Evolutionary conservation across 495 filamentous ascomycete species (phyloP).

Genomic region (Aspergillus bridgeri): DNA sequence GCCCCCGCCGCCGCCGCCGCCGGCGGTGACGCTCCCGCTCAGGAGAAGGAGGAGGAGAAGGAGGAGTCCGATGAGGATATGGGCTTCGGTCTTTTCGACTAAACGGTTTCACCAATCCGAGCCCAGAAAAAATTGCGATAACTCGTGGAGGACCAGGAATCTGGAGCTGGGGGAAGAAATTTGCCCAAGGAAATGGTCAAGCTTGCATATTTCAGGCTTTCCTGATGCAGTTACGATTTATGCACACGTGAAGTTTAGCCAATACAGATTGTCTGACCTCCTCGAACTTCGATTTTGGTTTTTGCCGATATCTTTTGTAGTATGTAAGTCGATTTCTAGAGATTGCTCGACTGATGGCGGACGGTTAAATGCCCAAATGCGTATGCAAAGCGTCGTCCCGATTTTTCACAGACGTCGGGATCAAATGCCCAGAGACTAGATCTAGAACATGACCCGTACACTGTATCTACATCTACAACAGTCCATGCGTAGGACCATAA

Average conservation of each 20-base stretch:
- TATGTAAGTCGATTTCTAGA: not conserved
- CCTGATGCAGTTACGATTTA: slow-evolving; percentile 44
- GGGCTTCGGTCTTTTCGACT: slow-evolving; percentile 99
- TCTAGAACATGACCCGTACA: not conserved
- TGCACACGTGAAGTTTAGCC: slow-evolving; percentile 40
- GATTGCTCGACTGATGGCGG: not conserved
- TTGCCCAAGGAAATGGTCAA: slow-evolving; percentile 28
- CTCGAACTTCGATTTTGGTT: slow-evolving; percentile 6
- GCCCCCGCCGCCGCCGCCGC: slow-evolving; percentile 62
- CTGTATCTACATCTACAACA: not conserved
- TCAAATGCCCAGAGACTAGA: no score
- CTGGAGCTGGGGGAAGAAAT: slow-evolving; percentile 34
- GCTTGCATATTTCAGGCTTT: slow-evolving; percentile 35
- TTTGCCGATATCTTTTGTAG: not conserved
- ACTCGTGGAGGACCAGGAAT: slow-evolving; percentile 34
- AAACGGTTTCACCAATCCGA: slow-evolving; percentile 27
- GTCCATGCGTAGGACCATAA: not conserved
- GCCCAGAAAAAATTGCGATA: slow-evolving; percentile 27
- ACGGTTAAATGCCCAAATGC: not conserved
- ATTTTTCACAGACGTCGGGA: not conserved
- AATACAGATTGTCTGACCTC: slow-evolving; percentile 44
- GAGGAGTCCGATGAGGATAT: slow-evolving; percentile 99
- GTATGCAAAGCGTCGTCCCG: not conserved
- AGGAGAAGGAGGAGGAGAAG: slow-evolving; percentile 70
- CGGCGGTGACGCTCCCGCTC: slow-evolving; percentile 64